Percentiles rank a stretch among this genome's conserved stretches.
Evolutionary conservation across 1,139 yeast species (phyloP).

Genomic region (Hemisphaericaspora lyxosophila): DNA sequence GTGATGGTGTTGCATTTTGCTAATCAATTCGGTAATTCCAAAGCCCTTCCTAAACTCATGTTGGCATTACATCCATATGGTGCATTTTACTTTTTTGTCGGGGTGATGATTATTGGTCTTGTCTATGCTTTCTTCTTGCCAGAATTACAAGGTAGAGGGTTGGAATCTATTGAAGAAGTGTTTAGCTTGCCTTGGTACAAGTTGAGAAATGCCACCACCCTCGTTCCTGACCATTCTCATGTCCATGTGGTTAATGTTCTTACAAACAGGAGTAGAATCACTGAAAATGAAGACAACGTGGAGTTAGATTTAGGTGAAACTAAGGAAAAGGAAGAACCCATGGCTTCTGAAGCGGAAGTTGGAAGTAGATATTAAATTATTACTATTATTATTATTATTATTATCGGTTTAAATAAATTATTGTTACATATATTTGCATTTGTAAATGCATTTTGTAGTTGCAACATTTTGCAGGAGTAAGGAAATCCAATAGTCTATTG

Average conservation of each 20-base stretch:
- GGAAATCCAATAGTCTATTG: no score
- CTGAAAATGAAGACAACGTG: not conserved
- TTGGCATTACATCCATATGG: slow-evolving; percentile 50
- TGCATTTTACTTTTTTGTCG: slow-evolving; percentile 55
- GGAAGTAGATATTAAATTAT: slow-evolving; percentile 1
- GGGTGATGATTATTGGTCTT: slow-evolving; percentile 40
- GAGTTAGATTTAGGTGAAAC: not conserved
- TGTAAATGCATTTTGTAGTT: no score
- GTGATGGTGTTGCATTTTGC: slow-evolving; percentile 60
- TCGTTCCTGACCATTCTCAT: slow-evolving; percentile 56
- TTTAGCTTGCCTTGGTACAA: slow-evolving; percentile 61
- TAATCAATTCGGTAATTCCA: slow-evolving; percentile 60
- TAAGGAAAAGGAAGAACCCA: not conserved
- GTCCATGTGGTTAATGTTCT: slow-evolving; percentile 28
- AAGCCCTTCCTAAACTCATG: slow-evolving; percentile 56
- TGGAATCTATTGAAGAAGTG: slow-evolving; percentile 58
- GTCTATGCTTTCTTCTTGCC: slow-evolving; percentile 54
- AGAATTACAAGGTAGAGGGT: slow-evolving; percentile 52
- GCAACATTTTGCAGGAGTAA: no score
- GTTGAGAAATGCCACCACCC: slow-evolving; percentile 49
- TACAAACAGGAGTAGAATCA: slow-evolving; percentile 16
- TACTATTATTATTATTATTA: not conserved
- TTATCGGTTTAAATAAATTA: no score
- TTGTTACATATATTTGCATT: no score
- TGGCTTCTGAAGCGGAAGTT: not conserved